Evolutionary conservation across 1,284 basidiomycete genomes (phyloP), one percentile per base, ranked within the genome.

Genomic region (Tilletia horrida): DNA sequence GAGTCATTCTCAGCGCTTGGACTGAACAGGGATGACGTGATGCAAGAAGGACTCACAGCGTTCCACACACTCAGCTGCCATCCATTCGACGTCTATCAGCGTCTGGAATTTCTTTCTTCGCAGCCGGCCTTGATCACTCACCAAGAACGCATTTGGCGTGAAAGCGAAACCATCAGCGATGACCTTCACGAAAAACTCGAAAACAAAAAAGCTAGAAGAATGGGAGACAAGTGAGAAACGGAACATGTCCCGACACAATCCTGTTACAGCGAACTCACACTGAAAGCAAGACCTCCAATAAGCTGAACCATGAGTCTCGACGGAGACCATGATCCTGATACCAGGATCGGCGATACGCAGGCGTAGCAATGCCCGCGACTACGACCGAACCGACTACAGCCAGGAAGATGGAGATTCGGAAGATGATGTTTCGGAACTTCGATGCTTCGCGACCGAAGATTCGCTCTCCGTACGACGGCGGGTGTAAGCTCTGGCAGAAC

Each of bases 81-180:
- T 13, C 6, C n/a, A n/a, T n/a, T n/a, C n/a, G n/a, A n/a, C n/a
- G n/a, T n/a, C n/a, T n/a, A n/a, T n/a, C n/a, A n/a, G n/a, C n/a
- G n/a, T n/a, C n/a, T n/a, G n/a, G n/a, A n/a, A n/a, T n/a, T n/a
- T n/a, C n/a, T n/a, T n/a, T n/a, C n/a, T n/a, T n/a, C n/a, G n/a
- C n/a, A n/a, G n/a, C n/a, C n/a, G n/a, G n/a, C 6, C 21, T 25
- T 8, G 27, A 27, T 11, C 13, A 27, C 50, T 52, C 21, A 52
- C 50, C 35, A 97, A 83, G 79, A 97, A 97, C 0, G 93, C 93
- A 76, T 97, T 97, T 0, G 95, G 95, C 0, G 93, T 90, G 83
- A 96, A 94, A 0, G 76, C 74, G 40, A 83, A 90, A 0, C 95
- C 95, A 76, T 98, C 95, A 0, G 95, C 95, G 61, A 93, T 85